Base-by-base conservation (phyloP, 148 eudicot genomes). In the Camellia japonica region DNA sequence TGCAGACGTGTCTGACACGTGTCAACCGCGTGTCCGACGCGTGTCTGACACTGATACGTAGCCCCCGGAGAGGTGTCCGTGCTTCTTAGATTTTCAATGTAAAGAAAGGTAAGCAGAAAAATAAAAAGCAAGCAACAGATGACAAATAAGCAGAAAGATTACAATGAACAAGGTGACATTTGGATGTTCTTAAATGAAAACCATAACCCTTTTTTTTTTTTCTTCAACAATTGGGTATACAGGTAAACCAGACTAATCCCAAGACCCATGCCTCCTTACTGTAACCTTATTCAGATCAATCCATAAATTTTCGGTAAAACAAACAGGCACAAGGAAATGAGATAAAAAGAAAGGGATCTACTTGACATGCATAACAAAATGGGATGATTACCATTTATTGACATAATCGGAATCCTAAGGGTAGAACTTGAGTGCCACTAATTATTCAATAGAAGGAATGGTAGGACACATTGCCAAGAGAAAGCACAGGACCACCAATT, bases 41-140 rank as follows among this genome's bases (percentile, higher is more conserved):
- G n/a, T n/a, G n/a, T n/a, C n/a, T n/a, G n/a, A n/a, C n/a, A n/a
- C n/a, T n/a, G n/a, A n/a, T n/a, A n/a, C n/a, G n/a, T n/a, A n/a
- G n/a, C n/a, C n/a, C n/a, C n/a, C n/a, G n/a, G n/a, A n/a, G n/a
- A n/a, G n/a, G n/a, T n/a, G n/a, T n/a, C n/a, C n/a, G n/a, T n/a
- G n/a, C n/a, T n/a, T n/a, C n/a, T n/a, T n/a, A n/a, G n/a, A 2
- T 76, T 43, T 58, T 56, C 44, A 59, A 49, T 13, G 7, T n/a
- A 70, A n/a, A 70, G 49, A 70, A 19, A 46, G 74, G 12, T 51
- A 19, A 70, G 55, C 41, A 70, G 74, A 63, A 63, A 63, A 63
- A 9, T 15, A 63, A 20, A 63, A 23, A 63, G 6, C 41, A 23
- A 63, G 68, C 68, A 63, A 63, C 42, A 47, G 71, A 42, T 14